These are phyloP conservation scores for Paecilomyces niveus DNA, from an alignment of 2,329 filamentous ascomycete genomes.

Conservation along the genomic window DNA sequence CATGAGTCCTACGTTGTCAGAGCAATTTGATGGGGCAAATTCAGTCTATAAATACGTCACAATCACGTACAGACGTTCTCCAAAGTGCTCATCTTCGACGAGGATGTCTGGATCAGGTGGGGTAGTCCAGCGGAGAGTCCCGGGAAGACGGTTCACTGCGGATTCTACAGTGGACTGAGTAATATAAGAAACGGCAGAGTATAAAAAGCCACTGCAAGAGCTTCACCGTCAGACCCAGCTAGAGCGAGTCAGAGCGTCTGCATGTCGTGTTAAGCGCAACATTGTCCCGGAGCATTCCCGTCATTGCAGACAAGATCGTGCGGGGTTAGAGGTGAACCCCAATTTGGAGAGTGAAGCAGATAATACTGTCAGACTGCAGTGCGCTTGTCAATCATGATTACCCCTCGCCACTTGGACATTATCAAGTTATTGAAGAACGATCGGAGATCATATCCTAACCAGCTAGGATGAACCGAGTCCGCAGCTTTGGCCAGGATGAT, in stretches of 20 bases:
- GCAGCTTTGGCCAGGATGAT: not conserved
- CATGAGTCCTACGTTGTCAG: not conserved
- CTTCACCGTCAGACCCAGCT: not conserved
- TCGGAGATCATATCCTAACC: not conserved
- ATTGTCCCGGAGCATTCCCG: not conserved
- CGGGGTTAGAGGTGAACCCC: not conserved
- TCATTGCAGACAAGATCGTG: not conserved
- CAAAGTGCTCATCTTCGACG: not conserved
- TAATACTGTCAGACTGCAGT: not conserved
- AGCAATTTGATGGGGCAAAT: not conserved
- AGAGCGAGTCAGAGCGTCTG: not conserved
- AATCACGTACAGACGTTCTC: not conserved
- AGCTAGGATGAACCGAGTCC: not conserved
- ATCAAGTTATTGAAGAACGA: not conserved
- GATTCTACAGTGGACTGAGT: not conserved
- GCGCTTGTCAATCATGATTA: not conserved
- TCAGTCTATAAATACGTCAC: not conserved
- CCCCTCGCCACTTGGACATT: not conserved
- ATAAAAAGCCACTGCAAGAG: not conserved
- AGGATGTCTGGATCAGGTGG: not conserved
- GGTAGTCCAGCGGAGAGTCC: not conserved
- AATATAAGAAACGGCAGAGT: not conserved
- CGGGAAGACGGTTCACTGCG: not conserved
- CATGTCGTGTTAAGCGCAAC: not conserved
- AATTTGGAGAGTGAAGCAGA: not conserved